Evolutionary conservation across 176 grass and related monocot species (phyloP), one percentile per base, ranked within the genome.

Genomic region (Microstegium vimineum): DNA sequence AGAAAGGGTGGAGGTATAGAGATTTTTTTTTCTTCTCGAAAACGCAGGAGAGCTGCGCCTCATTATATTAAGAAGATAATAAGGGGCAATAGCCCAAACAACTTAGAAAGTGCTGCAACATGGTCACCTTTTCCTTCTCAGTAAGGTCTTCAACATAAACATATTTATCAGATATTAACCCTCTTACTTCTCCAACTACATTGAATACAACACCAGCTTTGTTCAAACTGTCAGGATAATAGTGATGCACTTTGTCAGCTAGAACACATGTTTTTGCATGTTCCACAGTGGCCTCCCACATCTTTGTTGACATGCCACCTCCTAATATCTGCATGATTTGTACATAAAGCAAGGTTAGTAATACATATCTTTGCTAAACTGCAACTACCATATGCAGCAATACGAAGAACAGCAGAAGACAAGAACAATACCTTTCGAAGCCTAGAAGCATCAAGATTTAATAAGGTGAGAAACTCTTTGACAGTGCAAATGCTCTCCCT

Each of bases 221-320:
- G n/a, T 61, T 83, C 77, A 71, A 51, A 76, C 52, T 66, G 77
- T 91, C 40, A 51, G 83, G 89, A 78, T 91, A 86, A 81, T 93
- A 91, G 40, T 90, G 76, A 74, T 93, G 87, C 63, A 93, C 69
- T 83, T 91, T 88, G 43, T 99, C 90, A 37, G 35, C 68, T 27
- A 83, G 77, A 56, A 87, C 52, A 86, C 90, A 90, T 2, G 93
- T 95, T 62, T 86, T 86, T 37, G 93, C 91, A 77, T 98, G 96
- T 40, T 98, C 96, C 32, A 93, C 17, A 34, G 91, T 79, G 32
- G 76, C 86, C 80, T 98, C 96, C 96, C 93, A 98, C 93, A 95
- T 92, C 81, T 91, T 95, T 66, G 82, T 40, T 69, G 96, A 95
- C 93, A 98, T 95, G 57, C 96, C 96, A 79, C 87, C 86, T 38